Conservation (phyloP, 306 rosid genomes). For the Quercus wislizeni region DNA sequence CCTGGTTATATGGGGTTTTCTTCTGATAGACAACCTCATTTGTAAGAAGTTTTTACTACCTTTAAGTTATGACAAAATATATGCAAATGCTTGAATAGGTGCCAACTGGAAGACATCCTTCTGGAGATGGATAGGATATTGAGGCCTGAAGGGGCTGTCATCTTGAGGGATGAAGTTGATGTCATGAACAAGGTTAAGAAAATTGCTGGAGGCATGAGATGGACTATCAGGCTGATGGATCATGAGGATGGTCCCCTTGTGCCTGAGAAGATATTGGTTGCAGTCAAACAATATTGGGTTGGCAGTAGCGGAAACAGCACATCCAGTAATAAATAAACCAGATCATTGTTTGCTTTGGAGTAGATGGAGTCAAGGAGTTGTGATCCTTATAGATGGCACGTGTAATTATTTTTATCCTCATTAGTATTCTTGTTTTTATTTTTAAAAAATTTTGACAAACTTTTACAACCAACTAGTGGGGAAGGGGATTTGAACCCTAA, state of each 20-base stretch:
- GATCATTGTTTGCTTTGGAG: not conserved
- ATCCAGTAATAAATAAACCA: conserved; percentile 31
- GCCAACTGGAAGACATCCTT: conserved; percentile 79
- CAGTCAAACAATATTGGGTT: conserved; percentile 81
- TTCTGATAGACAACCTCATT: not conserved
- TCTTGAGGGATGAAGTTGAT: conserved; percentile 80
- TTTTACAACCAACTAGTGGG: no score
- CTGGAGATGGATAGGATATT: conserved; percentile 92
- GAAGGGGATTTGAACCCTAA: no score
- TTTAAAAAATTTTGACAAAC: no score
- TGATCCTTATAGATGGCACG: conserved; percentile 3
- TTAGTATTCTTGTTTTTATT: not conserved
- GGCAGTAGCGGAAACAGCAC: conserved; percentile 44
- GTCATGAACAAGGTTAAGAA: conserved; percentile 69
- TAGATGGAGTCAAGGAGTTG: conserved; percentile 8
- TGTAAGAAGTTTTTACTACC: not conserved
- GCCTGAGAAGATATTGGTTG: conserved; percentile 80
- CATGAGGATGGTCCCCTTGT: conserved; percentile 93
- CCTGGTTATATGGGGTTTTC: not conserved
- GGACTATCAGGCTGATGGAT: conserved; percentile 84
- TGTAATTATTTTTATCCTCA: not conserved
- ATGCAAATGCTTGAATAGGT: conserved; percentile 38
- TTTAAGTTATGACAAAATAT: not conserved
- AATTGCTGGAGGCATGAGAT: conserved; percentile 82
- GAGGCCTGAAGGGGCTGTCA: conserved; percentile 79